phyloP scores from a whole-genome alignment of 2,329 filamentous ascomycete genomes.

The Clonostachys sp. region DNA sequence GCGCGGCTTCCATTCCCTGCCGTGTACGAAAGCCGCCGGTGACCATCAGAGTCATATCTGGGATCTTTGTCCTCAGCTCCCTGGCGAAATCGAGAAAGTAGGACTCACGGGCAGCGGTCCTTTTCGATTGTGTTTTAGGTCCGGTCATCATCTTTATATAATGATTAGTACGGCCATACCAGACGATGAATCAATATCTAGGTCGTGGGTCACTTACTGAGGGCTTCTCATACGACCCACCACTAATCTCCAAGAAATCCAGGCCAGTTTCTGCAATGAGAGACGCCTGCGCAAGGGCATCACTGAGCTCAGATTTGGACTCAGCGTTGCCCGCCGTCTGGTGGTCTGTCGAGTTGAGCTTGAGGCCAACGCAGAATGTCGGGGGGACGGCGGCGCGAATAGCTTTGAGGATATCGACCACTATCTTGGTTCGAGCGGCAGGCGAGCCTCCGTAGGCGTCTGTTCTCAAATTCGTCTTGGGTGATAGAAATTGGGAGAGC shows the following conservation, averaged over 20 bases:
- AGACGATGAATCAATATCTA: background rate
- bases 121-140: constrained; percentile 8
- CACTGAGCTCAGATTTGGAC: constrained; percentile 27
- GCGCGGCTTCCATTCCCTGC: constrained; percentile 30
- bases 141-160: constrained; percentile 23
- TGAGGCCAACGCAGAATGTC: constrained; percentile 45
- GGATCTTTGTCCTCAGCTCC: constrained; percentile 39
- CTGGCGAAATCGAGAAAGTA: constrained; percentile 65
- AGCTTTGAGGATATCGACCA: constrained; percentile 43
- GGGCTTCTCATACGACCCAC: constrained; percentile 55
- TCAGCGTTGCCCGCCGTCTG: constrained; percentile 26
- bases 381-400: constrained; percentile 27
- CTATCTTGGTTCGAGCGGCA: constrained; percentile 39
- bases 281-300: constrained; percentile 54
- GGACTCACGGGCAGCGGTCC: constrained; percentile 52
- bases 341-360: constrained; percentile 55
- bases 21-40: constrained; percentile 59
- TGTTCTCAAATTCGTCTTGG: constrained; percentile 42
- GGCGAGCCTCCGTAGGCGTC: constrained; percentile 52
- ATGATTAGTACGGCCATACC: constrained; percentile 2
- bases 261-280: constrained; percentile 42
- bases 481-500: constrained; percentile 48
- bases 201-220: constrained; percentile 19
- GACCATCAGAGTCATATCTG: constrained; percentile 44
- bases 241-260: constrained; percentile 66